These are phyloP conservation scores for Pseudonitzschia pungens DNA, from an alignment of 108 stramenopile genomes.

Conservation along the genomic window DNA sequence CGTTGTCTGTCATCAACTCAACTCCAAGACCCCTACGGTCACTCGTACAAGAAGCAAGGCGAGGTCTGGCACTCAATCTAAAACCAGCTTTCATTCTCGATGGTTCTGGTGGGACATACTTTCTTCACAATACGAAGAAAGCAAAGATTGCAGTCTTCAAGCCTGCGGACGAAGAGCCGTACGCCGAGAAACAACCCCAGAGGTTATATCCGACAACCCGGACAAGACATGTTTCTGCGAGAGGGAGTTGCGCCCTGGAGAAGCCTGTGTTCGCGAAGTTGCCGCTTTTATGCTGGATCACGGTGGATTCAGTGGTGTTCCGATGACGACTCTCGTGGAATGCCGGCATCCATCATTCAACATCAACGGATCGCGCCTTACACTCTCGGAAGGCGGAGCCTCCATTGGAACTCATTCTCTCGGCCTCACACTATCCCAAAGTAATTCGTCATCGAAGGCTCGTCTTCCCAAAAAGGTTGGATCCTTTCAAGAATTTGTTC, in stretches of 20 bases:
- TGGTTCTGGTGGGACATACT: conserved; percentile 97
- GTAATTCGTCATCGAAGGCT: background rate
- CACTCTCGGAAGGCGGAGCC: conserved; percentile 76
- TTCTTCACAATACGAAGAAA: conserved; percentile 83
- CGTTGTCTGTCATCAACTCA: conserved; percentile 63
- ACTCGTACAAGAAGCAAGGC: conserved; percentile 60
- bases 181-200: conserved; percentile 96
- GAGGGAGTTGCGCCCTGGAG: conserved; percentile 92
- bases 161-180: conserved; percentile 98
- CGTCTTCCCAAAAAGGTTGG: conserved; percentile 79
- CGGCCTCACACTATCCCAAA: conserved; percentile 12
- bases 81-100: conserved; percentile 91
- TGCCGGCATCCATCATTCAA: conserved; percentile 90
- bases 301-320: conserved; percentile 81
- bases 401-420: conserved; percentile 82
- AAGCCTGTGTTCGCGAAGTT: conserved; percentile 94
- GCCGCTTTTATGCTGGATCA: conserved; percentile 97
- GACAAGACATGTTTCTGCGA: conserved; percentile 53
- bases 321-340: conserved; percentile 95
- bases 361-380: conserved; percentile 66
- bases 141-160: conserved; percentile 94
- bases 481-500: conserved; percentile 91
- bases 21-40: conserved; percentile 57
- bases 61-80: conserved; percentile 69
- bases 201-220: conserved; percentile 64